Evolutionary conservation across 2,329 filamentous ascomycete genomes (phyloP), one percentile per base, ranked within the genome.

Genomic region (Cryphonectria carpinicola): DNA sequence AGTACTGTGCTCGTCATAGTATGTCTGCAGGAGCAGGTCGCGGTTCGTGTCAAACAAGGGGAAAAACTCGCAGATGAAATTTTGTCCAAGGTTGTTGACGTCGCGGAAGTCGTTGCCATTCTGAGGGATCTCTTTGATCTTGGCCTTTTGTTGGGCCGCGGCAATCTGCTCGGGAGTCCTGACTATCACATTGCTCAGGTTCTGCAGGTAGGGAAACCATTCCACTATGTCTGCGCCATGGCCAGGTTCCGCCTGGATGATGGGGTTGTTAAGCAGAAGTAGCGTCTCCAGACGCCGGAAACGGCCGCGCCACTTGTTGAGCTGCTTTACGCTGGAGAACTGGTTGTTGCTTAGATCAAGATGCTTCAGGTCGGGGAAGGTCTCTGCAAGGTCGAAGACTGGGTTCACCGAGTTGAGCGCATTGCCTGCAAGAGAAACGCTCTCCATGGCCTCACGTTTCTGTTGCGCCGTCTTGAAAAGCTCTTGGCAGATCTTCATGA

Each of bases 341-440:
- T 90, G 88, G 81, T 98, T 98, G 78, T 91, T 89, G 68, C 93
- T 96, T 37, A 98, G 87, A 75, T 98, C 95, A 17, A 99, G 88
- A 74, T 97, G 95, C 78, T 93, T 91, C 71, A 98, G 84, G 72
- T 95, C 92, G 0, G 95, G 94, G 68, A 98, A 93, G 0, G 93
- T 94, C 67, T 89, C 87, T 13, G 93, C 90, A 1, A 98, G 86
- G 1, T 89, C 86, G 66, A 91, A 93, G 66, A 98, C 91, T 67
- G 91, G 87, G 28, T 84, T 80, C 52, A 97, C 88, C 73, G 92
- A 90, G 66, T 88, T 84, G 62, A 98, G 89, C 72, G 89, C 89
- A 80, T 98, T 98, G 79, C 89, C 89, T 25, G 92, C 90, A 17
- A 99, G 87, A 52, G 91, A 93, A 76, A 98, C 91, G 77, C 93